Conservation (phyloP, 176 grass and related monocot species). For the Olyra latifolia region DNA sequence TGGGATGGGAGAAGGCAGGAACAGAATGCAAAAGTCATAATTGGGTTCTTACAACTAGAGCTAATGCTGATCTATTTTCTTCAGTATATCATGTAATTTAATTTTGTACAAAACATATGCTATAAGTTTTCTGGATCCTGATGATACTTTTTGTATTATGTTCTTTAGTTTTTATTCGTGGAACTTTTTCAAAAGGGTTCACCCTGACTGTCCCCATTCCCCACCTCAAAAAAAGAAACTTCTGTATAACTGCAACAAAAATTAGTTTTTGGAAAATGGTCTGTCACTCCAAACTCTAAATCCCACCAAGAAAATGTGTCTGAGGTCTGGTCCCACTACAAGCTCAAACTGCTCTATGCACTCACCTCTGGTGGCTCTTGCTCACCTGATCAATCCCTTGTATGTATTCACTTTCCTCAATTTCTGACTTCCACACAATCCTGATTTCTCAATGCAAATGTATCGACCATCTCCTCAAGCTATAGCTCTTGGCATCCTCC, state of each 20-base stretch:
- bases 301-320: not conserved
- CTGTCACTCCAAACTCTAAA: not conserved
- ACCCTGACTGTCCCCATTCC: not conserved
- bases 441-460: not conserved
- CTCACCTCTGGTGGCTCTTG: not conserved
- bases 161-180: not conserved
- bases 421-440: not conserved
- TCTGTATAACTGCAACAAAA: not conserved
- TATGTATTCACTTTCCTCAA: conserved; percentile 3
- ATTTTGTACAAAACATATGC: not conserved
- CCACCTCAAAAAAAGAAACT: not conserved
- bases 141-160: not conserved
- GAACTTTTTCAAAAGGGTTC: not conserved
- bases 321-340: not conserved
- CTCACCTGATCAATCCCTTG: not conserved
- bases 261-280: not conserved
- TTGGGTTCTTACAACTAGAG: not conserved
- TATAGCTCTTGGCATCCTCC: not conserved
- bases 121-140: not conserved
- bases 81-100: not conserved
- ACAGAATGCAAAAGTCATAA: not conserved
- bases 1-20: no score
- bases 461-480: not conserved
- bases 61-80: not conserved
- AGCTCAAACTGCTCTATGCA: not conserved